Evolutionary conservation across 2,329 filamentous ascomycete species (phyloP), one percentile per base, ranked within the genome.

Genomic region (Talaromyces funiculosus): DNA sequence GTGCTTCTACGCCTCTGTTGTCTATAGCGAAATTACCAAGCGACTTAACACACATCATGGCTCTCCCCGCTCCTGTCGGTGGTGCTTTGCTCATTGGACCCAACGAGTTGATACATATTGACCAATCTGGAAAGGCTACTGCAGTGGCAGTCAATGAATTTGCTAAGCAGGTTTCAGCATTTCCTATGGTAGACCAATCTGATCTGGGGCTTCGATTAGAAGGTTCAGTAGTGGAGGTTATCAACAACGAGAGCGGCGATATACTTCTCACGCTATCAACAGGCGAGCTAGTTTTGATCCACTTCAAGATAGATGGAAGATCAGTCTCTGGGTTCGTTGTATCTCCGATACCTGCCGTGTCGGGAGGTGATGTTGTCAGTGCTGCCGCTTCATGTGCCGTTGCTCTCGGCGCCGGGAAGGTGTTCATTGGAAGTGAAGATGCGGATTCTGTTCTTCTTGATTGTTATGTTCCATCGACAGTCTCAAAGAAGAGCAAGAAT

Each of bases 111-210:
- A 90, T 99, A 62, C 94, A 99, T 73, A 86, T 99, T 65, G 93
- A 97, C 70, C 94, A 99, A 79, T 91, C 91, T 10, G 94, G 94
- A 31, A 97, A 96, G 73, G 85, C 92, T 12, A 96, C 91, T 69
- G 93, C 92, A 2, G 89, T 97, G 61, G 93, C 89, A 3, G 90
- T 99, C 64, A 99, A 99, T 70, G 84, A 90, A 35, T 95, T 96
- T 76, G 88, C 92, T 4, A 90, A 87, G 72, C 85, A 90, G 63
- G 85, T 86, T 64, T 96, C 93, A 2, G 84, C 88, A 0, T 97
- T 97, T 68, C 85, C 88, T 55, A 86, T 99, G 72, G 83, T 85
- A 4, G 94, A 99, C 72, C 93, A 97, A 74, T 90, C 91, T 0
- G 85, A 90, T 49, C 80, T 97, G 47, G 84, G 84, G 16, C 78